Conservation (phyloP, 768 basidiomycete species). For the Suillus ampliporus region DNA sequence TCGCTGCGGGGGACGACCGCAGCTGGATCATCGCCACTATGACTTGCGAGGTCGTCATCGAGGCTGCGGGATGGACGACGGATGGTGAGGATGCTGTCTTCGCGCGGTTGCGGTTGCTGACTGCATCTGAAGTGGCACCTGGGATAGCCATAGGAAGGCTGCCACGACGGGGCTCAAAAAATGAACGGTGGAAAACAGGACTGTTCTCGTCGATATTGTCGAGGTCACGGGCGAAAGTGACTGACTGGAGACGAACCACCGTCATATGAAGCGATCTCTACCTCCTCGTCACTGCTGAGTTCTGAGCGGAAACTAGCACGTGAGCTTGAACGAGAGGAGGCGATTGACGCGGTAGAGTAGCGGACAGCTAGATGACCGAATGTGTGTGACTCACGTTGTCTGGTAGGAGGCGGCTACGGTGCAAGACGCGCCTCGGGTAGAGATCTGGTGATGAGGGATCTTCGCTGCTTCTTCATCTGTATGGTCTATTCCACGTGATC, state of each 20-base stretch:
- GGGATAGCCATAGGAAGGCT: slow-evolving; percentile 70
- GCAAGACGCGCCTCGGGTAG: slow-evolving; percentile 20
- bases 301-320: slow-evolving; percentile 38
- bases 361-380: slow-evolving; percentile 49
- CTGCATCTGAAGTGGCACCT: slow-evolving; percentile 33
- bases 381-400: slow-evolving; percentile 56
- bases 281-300: slow-evolving; percentile 53
- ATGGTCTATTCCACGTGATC: slow-evolving; percentile 18
- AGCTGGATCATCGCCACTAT: slow-evolving; percentile 25
- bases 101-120: slow-evolving; percentile 51
- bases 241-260: slow-evolving; percentile 43
- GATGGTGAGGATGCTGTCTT: slow-evolving; percentile 62
- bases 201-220: slow-evolving; percentile 29
- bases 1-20: slow-evolving; percentile 54
- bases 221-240: slow-evolving; percentile 45
- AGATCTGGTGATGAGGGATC: slow-evolving; percentile 40
- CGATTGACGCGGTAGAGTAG: slow-evolving; percentile 43
- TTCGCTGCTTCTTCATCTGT: slow-evolving; percentile 41
- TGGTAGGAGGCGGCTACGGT: slow-evolving; percentile 32
- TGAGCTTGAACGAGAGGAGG: slow-evolving; percentile 44
- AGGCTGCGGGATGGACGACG: slow-evolving; percentile 66
- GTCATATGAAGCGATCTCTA: slow-evolving; percentile 46
- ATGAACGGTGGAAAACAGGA: slow-evolving; percentile 29
- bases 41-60: slow-evolving; percentile 50
- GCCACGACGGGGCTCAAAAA: slow-evolving; percentile 46